Evolutionary conservation across 129 eudicot genomes (phyloP).

Genomic region (Mikania micrantha): DNA sequence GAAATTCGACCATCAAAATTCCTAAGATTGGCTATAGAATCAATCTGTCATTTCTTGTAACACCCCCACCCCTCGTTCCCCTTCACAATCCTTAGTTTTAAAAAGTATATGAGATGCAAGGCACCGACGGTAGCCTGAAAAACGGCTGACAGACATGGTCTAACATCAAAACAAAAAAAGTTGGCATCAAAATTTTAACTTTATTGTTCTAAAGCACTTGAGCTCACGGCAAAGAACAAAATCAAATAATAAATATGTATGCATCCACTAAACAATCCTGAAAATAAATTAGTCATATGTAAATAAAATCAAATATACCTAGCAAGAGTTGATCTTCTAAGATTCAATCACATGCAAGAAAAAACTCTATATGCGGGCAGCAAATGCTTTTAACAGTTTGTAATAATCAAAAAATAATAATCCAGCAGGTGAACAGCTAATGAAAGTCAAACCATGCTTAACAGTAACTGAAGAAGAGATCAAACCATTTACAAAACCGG

Average conservation of each 20-base stretch:
- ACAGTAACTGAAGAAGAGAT: not conserved
- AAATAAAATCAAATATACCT: not conserved
- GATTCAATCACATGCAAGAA: not conserved
- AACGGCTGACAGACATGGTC: no score
- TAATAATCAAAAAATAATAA: not conserved
- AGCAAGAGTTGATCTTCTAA: not conserved
- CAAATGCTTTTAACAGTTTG: not conserved
- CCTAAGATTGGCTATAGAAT: no score
- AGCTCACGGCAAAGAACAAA: not conserved
- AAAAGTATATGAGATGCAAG: no score
- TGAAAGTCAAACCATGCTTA: not conserved
- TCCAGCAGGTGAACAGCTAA: not conserved
- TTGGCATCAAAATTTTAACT: not conserved
- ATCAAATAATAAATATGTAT: not conserved
- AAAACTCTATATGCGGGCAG: not conserved
- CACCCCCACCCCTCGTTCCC: not conserved
- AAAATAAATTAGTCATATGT: not conserved
- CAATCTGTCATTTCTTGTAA: not conserved
- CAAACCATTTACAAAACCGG: slow-evolving; percentile 26
- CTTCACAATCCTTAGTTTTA: not conserved
- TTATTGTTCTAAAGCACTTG: not conserved
- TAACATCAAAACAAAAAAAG: not conserved
- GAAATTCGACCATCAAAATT: not conserved
- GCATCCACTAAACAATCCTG: slow-evolving; percentile 12
- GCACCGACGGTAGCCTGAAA: no score